Evolutionary conservation across 352 stramenopile species (phyloP).

Genomic region (Phytophthora ohioensis): DNA sequence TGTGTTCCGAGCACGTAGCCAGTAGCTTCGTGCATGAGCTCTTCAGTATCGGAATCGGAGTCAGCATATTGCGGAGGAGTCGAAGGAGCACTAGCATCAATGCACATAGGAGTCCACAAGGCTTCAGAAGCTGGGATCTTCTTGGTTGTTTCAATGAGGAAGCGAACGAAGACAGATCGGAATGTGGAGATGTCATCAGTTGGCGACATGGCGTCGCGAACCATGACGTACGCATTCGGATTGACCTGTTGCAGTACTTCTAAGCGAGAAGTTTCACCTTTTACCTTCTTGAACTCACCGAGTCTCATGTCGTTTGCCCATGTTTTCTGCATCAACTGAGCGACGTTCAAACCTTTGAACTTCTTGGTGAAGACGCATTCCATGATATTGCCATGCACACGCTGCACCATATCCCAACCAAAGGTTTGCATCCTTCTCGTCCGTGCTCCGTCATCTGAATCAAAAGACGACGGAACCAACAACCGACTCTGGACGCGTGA

Average conservation of each 20-base stretch:
- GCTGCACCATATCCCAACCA: constrained; percentile 47
- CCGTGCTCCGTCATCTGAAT: constrained; percentile 22
- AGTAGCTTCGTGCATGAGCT: constrained; percentile 28
- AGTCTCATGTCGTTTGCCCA: constrained; percentile 48
- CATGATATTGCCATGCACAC: constrained; percentile 39
- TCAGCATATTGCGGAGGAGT: constrained; percentile 22
- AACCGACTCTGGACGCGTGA: constrained; percentile 35
- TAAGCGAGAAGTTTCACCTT: constrained; percentile 44
- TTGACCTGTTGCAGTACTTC: constrained; percentile 49
- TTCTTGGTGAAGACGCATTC: constrained; percentile 48
- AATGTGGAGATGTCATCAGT: constrained; percentile 39
- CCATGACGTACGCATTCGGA: constrained; percentile 43
- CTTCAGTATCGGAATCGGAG: constrained; percentile 18
- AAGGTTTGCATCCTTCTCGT: constrained; percentile 33
- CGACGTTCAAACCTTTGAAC: constrained; percentile 36
- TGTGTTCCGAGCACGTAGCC: constrained; percentile 52
- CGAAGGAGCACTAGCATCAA: constrained; percentile 29
- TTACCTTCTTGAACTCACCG: constrained; percentile 50
- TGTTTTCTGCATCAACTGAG: constrained; percentile 42
- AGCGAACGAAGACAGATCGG: constrained; percentile 52
- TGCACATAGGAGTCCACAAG: background rate
- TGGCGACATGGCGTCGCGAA: constrained; percentile 45
- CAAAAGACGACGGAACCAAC: constrained; percentile 26
- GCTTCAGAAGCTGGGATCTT: constrained; percentile 17
- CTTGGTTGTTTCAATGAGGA: constrained; percentile 42